phyloP scores from a whole-genome alignment of 768 basidiomycete species.

The Phaeotremella skinneri region DNA sequence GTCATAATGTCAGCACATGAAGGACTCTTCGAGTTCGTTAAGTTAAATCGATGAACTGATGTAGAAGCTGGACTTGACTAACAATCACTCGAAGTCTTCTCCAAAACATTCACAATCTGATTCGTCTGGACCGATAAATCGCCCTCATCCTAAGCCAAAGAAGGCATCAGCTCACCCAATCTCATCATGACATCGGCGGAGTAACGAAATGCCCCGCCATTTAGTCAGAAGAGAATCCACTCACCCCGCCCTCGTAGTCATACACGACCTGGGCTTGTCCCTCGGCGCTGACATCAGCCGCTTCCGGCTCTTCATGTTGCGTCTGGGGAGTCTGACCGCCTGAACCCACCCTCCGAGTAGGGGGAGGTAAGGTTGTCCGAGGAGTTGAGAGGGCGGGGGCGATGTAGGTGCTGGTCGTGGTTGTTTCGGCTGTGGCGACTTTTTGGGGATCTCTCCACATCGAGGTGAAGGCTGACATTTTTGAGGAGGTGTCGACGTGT shows the following conservation, averaged over 20 bases:
- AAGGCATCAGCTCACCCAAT: background rate
- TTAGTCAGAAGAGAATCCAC: slow-evolving; percentile 6
- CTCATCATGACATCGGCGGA: background rate
- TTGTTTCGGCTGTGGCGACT: slow-evolving; percentile 5
- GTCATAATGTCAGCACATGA: background rate
- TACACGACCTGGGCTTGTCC: slow-evolving; percentile 42
- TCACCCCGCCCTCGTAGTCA: slow-evolving; percentile 36
- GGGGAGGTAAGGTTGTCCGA: slow-evolving; percentile 23
- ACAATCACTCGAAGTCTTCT: slow-evolving; percentile 46
- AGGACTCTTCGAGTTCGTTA: background rate
- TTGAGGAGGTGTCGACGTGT: slow-evolving; percentile 32
- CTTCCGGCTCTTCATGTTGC: slow-evolving; percentile 10
- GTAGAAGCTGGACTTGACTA: slow-evolving; percentile 11
- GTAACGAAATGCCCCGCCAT: background rate
- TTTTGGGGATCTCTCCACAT: slow-evolving; percentile 42
- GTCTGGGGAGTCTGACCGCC: slow-evolving; percentile 3
- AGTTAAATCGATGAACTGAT: background rate
- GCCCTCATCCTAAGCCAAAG: slow-evolving; percentile 20
- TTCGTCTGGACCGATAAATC: slow-evolving; percentile 36
- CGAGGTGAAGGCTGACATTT: slow-evolving; percentile 33
- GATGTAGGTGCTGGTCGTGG: background rate
- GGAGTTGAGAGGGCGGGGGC: slow-evolving; percentile 16
- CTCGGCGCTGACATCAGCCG: slow-evolving; percentile 6
- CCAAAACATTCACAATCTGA: slow-evolving; percentile 40
- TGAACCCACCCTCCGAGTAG: slow-evolving; percentile 19